Conservation (phyloP, 169 alveolate species). For the Cryptosporidium tyzzeri region DNA sequence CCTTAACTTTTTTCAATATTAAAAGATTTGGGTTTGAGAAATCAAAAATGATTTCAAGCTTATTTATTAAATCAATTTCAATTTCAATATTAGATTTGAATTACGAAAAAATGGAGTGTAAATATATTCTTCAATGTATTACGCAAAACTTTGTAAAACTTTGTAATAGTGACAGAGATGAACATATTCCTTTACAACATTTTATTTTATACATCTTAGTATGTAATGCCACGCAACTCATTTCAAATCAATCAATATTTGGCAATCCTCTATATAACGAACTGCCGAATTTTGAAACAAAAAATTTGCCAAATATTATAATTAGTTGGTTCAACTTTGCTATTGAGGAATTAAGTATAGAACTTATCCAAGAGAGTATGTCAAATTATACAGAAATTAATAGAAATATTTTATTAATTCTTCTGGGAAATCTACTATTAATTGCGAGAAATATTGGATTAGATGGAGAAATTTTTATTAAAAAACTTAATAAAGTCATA, state of each 20-base stretch:
- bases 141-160: not conserved
- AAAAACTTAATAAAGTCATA: slow-evolving; percentile 11
- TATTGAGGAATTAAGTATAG: not conserved
- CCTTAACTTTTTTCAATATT: slow-evolving; percentile 5
- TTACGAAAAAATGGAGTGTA: not conserved
- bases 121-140: not conserved
- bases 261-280: not conserved
- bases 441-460: slow-evolving; percentile 5
- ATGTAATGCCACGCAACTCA: not conserved
- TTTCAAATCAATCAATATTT: not conserved
- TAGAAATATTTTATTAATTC: slow-evolving; percentile 8
- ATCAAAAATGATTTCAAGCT: not conserved
- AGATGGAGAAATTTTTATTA: not conserved
- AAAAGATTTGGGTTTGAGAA: slow-evolving; percentile 13
- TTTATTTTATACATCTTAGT: not conserved
- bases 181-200: not conserved
- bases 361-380: not conserved
- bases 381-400: slow-evolving; percentile 7
- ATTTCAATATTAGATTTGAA: slow-evolving; percentile 29
- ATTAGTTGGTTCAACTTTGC: slow-evolving; percentile 18
- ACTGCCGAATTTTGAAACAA: not conserved
- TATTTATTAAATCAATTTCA: slow-evolving; percentile 13
- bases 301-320: slow-evolving; percentile 1
- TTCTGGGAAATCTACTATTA: slow-evolving; percentile 17
- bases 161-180: not conserved